Conservation (phyloP, 2,329 filamentous ascomycete species). For the Meredithiella fracta region DNA sequence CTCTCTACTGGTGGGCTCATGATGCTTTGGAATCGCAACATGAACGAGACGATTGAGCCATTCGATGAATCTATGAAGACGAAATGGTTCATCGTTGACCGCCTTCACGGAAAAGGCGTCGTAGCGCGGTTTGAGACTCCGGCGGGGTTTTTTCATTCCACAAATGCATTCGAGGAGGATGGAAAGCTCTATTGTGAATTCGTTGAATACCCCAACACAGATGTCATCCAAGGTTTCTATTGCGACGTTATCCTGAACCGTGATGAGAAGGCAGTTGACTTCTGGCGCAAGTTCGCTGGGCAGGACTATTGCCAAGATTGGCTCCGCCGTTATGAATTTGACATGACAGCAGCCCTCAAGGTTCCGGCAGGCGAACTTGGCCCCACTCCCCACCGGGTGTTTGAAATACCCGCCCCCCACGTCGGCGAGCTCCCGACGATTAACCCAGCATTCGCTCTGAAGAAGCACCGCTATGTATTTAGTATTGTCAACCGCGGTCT, state of each 20-base stretch:
- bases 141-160: conserved; percentile 60
- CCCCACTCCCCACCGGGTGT: conserved; percentile 18
- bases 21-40: conserved; percentile 47
- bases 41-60: conserved; percentile 49
- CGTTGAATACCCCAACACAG: conserved; percentile 43
- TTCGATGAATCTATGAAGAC: conserved; percentile 42
- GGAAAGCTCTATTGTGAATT: conserved; percentile 48
- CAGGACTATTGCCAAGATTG: conserved; percentile 20
- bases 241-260: conserved; percentile 48
- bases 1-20: conserved; percentile 39
- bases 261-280: conserved; percentile 28
- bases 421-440: conserved; percentile 49
- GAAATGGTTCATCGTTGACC: conserved; percentile 61
- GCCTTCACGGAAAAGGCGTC: conserved; percentile 42
- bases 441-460: conserved; percentile 38
- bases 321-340: conserved; percentile 30
- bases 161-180: conserved; percentile 58
- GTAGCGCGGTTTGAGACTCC: conserved; percentile 51
- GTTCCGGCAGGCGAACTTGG: not conserved
- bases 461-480: conserved; percentile 44
- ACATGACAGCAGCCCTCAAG: conserved; percentile 18
- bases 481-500: conserved; percentile 37
- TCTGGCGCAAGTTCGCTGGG: conserved; percentile 26
- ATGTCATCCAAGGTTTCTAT: conserved; percentile 51
- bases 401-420: conserved; percentile 36